Base-by-base conservation (phyloP, 1,284 basidiomycete species). In the Calocybe gambosa region DNA sequence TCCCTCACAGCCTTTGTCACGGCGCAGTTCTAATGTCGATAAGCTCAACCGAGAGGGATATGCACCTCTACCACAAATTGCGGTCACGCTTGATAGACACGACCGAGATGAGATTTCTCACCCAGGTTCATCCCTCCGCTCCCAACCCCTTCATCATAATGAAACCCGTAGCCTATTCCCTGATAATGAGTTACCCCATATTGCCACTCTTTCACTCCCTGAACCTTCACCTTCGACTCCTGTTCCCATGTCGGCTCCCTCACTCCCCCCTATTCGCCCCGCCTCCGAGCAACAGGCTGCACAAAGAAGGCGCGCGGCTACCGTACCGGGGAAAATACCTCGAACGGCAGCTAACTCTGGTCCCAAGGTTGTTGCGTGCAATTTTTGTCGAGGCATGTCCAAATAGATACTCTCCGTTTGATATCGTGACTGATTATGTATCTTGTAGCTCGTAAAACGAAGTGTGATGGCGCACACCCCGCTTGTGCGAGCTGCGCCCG, bases 301-400 rank as follows among this genome's bases (percentile, higher is more conserved):
- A 19, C 75, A 77, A 57, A 64, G 83, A 55, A 80, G 80, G 60
- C 78, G 83, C 44, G 76, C 81, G n/a, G 73, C 80, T 5, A 81
- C 82, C 2, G 73, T 82, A n/a, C 75, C 79, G 25, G 80, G 76
- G 21, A 81, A 80, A 56, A 74, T 66, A 35, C 66, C 66, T 40
- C 73, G 82, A 39, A 71, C 77, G 50, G 64, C 75, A 15, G 77
- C 80, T 31, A 81, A 74, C 48, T 83, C 82, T 43, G 86, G 86
- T 12, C 85, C 85, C 43, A 89, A 89, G 60, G 83, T 88, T 15
- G 86, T 89, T 25, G 85, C 85, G 7, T 89, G 85, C 65, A 88
- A 89, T 62, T 85, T 85, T 59, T 89, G 86, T 66, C 75, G 86
- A 70, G 84, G 86, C 88, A 58, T 48, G 78, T 69, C 19, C 19